Evolutionary conservation across 352 stramenopile genomes (phyloP), one percentile per base, ranked within the genome.

Genomic region (Globisporangium ultimum): DNA sequence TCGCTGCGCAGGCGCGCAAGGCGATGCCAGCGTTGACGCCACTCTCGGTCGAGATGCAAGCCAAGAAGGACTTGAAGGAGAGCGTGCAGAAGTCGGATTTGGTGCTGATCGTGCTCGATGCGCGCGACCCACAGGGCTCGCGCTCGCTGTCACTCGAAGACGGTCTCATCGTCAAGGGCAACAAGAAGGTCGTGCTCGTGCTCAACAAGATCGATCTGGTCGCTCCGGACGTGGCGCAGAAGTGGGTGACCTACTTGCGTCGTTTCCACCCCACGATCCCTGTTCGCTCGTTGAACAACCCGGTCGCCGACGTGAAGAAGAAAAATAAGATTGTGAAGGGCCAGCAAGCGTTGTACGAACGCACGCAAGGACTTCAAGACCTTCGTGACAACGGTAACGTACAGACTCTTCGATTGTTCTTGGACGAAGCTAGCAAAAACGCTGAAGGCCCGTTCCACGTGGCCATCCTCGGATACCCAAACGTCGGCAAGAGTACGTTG

Each of bases 171-270:
- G 88, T 79, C 48, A 96, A 98, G 63, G 83, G 79, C 48, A 84
- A 93, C 65, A 99, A 99, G 80, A 88, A 96, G 45, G 84, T 99
- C 61, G 86, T 99, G 53, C 81, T 99, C 5, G 96, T 99, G 45
- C 71, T 99, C 58, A 99, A 99, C 84, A 99, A 99, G 79, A 92
- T 99, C 63, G 97, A 99, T 74, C 82, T 99, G n/a, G 85, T 99
- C 45, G 62, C 81, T 11, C 54, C 67, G 32, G 80, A 93, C 45
- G 80, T 70, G 28, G 97, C 97, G 1, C 96, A 97, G 64, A 96
- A 98, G 61, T 80, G 68, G 78, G 68, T 99, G 96, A 93, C 71
- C 22, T 95, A 97, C 58, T 73, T 99, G 40, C 80, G 97, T 28
- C 80, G 89, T 40, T 97, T 96, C 67, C 94, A 98, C 68, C 96